A percentile compares a stretch with the other conserved stretches of the same genome.
phyloP scores from a whole-genome alignment of 2,329 filamentous ascomycete genomes.

The Diaporthe capsici region DNA sequence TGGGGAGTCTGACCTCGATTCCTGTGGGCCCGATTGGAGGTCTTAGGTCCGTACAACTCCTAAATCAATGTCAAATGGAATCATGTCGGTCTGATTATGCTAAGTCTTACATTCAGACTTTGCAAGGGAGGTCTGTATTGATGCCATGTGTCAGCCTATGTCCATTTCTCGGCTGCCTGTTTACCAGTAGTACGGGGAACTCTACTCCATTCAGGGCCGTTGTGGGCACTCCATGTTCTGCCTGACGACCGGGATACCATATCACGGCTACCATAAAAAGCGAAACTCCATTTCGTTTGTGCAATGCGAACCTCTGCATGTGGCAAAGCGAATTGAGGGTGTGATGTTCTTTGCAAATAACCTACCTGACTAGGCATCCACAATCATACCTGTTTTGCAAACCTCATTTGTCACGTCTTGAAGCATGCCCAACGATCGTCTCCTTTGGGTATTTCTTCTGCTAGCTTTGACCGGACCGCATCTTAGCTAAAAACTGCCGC shows the following conservation, averaged over 20 bases:
- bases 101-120: not conserved
- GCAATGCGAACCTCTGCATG: not conserved
- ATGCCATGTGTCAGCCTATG: not conserved
- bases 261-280: not conserved
- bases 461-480: not conserved
- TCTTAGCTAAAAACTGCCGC: not conserved
- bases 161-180: not conserved
- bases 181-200: not conserved
- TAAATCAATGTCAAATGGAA: not conserved
- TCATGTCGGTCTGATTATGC: not conserved
- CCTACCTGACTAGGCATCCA: not conserved
- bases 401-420: not conserved
- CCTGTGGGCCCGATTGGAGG: constrained; percentile 5
- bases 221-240: not conserved
- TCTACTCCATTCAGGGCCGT: not conserved
- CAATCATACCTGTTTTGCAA: not conserved
- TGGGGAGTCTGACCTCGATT: constrained; percentile 18
- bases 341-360: not conserved
- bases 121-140: not conserved
- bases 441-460: not conserved
- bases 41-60: not conserved
- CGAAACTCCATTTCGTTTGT: no score
- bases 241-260: not conserved
- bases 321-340: not conserved
- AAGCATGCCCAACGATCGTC: not conserved